Conservation (phyloP, 139 green algal genomes). For the Picochlorum sp. region DNA sequence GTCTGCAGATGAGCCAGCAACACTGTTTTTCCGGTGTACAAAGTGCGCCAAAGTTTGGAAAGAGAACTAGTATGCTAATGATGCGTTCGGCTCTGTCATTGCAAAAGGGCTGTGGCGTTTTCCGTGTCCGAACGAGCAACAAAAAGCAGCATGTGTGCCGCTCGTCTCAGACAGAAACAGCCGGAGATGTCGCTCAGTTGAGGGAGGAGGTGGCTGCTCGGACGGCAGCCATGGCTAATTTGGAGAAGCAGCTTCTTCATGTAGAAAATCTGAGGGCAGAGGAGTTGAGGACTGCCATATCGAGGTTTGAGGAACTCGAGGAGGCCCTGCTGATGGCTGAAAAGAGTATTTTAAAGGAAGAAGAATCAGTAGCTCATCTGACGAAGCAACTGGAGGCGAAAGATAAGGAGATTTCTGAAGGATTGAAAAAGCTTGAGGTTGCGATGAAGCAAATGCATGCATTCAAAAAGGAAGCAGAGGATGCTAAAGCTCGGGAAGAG, state of each 20-base stretch:
- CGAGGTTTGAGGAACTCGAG: constrained; percentile 17
- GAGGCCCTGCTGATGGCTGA: constrained; percentile 18
- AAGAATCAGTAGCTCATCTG: background rate
- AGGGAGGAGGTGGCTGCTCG: constrained; percentile 10
- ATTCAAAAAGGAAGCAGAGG: constrained; percentile 1
- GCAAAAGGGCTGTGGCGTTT: background rate
- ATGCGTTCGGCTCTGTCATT: background rate
- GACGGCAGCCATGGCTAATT: constrained; percentile 12
- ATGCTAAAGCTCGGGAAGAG: background rate
- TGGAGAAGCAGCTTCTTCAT: constrained; percentile 6
- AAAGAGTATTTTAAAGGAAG: constrained; percentile 3
- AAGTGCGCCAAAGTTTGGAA: constrained; percentile 65
- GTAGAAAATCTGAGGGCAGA: constrained; percentile 14
- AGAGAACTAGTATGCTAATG: constrained; percentile 33
- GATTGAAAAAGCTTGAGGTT: constrained; percentile 1
- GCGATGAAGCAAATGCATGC: background rate
- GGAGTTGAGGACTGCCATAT: constrained; percentile 8
- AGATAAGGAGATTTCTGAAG: background rate
- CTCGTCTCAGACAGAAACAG: background rate
- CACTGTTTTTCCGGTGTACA: constrained; percentile 82
- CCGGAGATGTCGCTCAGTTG: constrained; percentile 3
- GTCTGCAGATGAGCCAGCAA: constrained; percentile 89
- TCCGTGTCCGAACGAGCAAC: background rate
- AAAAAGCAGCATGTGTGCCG: background rate
- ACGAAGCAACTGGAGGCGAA: constrained; percentile 1